A percentile compares a stretch with the other conserved stretches of the same genome.
phyloP scores from a whole-genome alignment of 805 yeast species.

The Komagataella pseudopastoris region DNA sequence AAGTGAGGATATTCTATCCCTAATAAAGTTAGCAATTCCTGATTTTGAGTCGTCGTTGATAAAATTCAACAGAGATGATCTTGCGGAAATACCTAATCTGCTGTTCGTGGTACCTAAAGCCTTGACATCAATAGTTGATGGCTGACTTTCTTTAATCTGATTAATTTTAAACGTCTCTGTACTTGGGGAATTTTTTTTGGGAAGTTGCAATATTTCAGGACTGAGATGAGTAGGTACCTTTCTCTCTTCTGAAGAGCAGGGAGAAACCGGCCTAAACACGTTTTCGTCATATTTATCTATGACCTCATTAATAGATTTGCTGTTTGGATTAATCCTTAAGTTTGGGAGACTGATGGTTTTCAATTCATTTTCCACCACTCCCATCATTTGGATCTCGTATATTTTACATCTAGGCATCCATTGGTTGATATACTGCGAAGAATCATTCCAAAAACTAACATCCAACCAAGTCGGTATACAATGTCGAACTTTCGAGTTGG shows the following conservation, averaged over 20 bases:
- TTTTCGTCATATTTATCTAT: constrained; percentile 59
- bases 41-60: constrained; percentile 9
- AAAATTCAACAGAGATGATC: constrained; percentile 22
- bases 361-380: constrained; percentile 84
- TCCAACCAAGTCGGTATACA: constrained; percentile 95
- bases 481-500: constrained; percentile 36
- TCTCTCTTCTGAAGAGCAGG: not conserved
- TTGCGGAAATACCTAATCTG: constrained; percentile 22
- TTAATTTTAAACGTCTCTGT: not conserved
- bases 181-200: not conserved
- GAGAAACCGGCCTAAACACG: constrained; percentile 23
- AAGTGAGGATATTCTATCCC: constrained; percentile 19
- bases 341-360: constrained; percentile 55
- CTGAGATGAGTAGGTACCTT: not conserved
- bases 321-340: constrained; percentile 22
- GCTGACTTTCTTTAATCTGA: not conserved
- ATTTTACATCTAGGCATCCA: constrained; percentile 96
- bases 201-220: not conserved
- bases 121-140: constrained; percentile 19
- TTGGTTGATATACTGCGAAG: constrained; percentile 29
- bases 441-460: constrained; percentile 76
- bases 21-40: constrained; percentile 12
- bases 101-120: constrained; percentile 21
- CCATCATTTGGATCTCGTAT: constrained; percentile 97
- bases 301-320: constrained; percentile 34